A percentile compares a stretch with the other conserved stretches of the same genome.
Evolutionary conservation across 305 asterid genomes (phyloP).

Genomic region (Vinca major): DNA sequence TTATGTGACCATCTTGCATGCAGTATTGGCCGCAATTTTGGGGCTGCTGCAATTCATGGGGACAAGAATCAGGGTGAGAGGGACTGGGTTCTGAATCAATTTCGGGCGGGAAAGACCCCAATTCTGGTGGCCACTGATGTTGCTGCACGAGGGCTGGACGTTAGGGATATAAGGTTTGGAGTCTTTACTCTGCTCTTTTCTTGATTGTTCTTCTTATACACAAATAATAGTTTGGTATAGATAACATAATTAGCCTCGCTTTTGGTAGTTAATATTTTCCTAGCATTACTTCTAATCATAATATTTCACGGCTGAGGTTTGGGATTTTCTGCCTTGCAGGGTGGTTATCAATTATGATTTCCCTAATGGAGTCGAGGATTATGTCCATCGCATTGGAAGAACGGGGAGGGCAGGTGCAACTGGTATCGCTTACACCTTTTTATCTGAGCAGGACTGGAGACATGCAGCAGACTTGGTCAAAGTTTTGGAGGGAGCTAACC

Average conservation of each 20-base stretch:
- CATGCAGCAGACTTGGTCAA: constrained; percentile 79
- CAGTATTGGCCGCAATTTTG: constrained; percentile 73
- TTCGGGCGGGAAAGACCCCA: constrained; percentile 74
- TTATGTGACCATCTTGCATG: constrained; percentile 84
- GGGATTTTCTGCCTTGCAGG: constrained; percentile 33
- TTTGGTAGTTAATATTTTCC: background rate
- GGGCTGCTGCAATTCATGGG: constrained; percentile 95
- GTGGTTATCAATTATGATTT: constrained; percentile 85
- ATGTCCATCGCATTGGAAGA: constrained; percentile 95
- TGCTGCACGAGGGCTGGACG: constrained; percentile 96
- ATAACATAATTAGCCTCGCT: background rate
- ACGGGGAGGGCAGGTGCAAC: constrained; percentile 99
- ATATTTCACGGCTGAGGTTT: constrained; percentile 3
- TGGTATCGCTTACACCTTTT: constrained; percentile 71
- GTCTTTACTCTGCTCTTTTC: constrained; percentile 12
- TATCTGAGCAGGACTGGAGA: constrained; percentile 96
- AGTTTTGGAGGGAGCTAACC: constrained; percentile 89
- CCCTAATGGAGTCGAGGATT: constrained; percentile 92
- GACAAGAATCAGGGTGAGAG: constrained; percentile 93
- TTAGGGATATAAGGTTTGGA: constrained; percentile 72
- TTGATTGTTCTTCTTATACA: background rate
- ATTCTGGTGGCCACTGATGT: constrained; percentile 94
- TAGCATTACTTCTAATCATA: background rate
- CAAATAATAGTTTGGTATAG: background rate
- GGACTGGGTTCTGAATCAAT: constrained; percentile 90